Percentiles rank a stretch among this genome's conserved stretches.
These are phyloP conservation scores for Diaporthe citrichinensis DNA, from an alignment of 2,329 filamentous ascomycete species.

Conservation along the genomic window DNA sequence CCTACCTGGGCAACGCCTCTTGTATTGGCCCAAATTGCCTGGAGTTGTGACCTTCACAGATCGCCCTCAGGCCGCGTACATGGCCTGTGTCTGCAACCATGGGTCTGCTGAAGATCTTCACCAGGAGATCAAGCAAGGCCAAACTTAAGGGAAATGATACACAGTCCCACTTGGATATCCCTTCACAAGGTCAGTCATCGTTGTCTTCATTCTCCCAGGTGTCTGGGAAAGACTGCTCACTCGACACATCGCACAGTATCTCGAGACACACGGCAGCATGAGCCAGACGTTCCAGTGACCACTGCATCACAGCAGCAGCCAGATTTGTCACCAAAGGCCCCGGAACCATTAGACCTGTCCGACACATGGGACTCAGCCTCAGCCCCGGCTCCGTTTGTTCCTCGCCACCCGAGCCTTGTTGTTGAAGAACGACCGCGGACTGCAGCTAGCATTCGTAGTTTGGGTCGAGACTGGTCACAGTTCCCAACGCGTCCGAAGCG, in stretches of 20 bases:
- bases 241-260: neutral
- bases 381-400: slow-evolving; percentile 50
- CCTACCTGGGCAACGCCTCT: neutral
- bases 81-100: slow-evolving; percentile 46
- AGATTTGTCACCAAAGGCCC: slow-evolving; percentile 40
- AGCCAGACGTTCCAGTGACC: slow-evolving; percentile 41
- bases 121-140: slow-evolving; percentile 47
- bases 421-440: slow-evolving; percentile 54
- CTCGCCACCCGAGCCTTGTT: slow-evolving; percentile 45
- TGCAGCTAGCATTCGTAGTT: slow-evolving; percentile 43
- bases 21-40: neutral
- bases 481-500: slow-evolving; percentile 23
- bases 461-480: slow-evolving; percentile 23
- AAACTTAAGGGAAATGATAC: slow-evolving; percentile 16
- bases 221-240: slow-evolving; percentile 1
- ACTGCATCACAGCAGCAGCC: neutral
- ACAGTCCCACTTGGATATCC: neutral
- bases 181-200: slow-evolving; percentile 28
- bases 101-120: slow-evolving; percentile 54
- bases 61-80: neutral
- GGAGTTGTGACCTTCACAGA: neutral
- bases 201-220: neutral
- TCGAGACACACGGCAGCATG: slow-evolving; percentile 40
- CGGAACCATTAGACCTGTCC: slow-evolving; percentile 39
- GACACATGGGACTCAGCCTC: slow-evolving; percentile 48